Conservation (phyloP, 345 rosid species). For the Brassica cretica region DNA sequence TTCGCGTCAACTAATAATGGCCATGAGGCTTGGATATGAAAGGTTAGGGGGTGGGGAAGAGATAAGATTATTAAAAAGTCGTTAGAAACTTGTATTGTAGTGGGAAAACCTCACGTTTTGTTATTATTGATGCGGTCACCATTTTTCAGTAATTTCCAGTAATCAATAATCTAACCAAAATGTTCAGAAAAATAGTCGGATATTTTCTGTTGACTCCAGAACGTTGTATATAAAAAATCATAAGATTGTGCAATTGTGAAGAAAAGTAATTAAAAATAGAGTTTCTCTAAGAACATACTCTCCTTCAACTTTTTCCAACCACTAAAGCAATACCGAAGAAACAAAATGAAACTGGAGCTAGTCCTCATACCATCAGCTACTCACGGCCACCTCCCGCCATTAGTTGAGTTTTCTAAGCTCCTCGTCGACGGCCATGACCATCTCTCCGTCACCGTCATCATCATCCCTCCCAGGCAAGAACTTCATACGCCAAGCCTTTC, state of each 20-base stretch:
- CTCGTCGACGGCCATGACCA: constrained; percentile 42
- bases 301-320: background rate
- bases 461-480: constrained; percentile 38
- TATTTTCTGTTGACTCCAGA: background rate
- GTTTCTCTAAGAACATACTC: background rate
- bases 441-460: constrained; percentile 50
- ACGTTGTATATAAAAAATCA: background rate
- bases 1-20: background rate
- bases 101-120: background rate
- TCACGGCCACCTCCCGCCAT: constrained; percentile 49
- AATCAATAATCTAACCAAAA: background rate
- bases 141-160: background rate
- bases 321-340: background rate
- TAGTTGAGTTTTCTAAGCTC: constrained; percentile 48
- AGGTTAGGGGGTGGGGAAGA: background rate
- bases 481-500: constrained; percentile 9
- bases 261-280: background rate
- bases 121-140: background rate
- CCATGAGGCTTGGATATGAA: background rate
- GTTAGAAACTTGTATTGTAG: background rate
- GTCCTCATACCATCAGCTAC: constrained; percentile 50
- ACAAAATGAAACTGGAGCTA: constrained; percentile 37
- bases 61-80: background rate
- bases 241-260: background rate
- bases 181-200: background rate